Base-by-base conservation (phyloP, 768 basidiomycete genomes). In the Leccinum subtestaceum region DNA sequence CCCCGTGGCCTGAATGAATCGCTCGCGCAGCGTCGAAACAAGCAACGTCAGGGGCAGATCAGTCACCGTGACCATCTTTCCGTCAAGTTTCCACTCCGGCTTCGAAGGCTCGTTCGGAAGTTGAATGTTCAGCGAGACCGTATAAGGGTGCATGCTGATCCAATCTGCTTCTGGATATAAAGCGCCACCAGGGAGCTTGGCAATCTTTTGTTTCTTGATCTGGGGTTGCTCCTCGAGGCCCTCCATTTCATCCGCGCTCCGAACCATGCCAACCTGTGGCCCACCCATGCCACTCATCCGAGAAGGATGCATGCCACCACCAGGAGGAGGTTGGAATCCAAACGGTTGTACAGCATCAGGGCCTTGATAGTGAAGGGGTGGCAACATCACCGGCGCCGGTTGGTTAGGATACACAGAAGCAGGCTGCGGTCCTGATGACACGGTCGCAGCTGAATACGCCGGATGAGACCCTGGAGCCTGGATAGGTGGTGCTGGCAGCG, bases 21-120 rank as follows among this genome's bases (percentile, higher is more conserved):
- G 87, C 71, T 98, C 95, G 45, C 96, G 87, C 21, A 99, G 78
- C 3, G 93, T 91, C 7, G 93, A 92, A 58, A 98, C 89, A 48
- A 95, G 76, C 48, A 93, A 75, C 57, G 84, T 93, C 66, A 97
- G 81, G 10, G 93, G 91, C 32, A 98, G 75, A 58, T 97, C 93
- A 1, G 85, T 81, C 58, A 99, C 80, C 10, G 85, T 85, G 59
- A 95, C 84, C 43, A 85, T 76, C 54, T 80, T 81, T 0, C 95
- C 95, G 67, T 96, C 86, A 55, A 97, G 78, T 68, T 96, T 95
- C 92, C 91, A 96, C 73, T 96, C 95, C 0, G 95, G 88, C 70
- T 91, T 94, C 34, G 87, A 84, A 1, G 88, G 76, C 65, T 95
- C 87, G 55, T 77, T 80, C 2, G 96, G 95, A 63, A 99, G 78